Evolutionary conservation across 768 basidiomycete genomes (phyloP), one percentile per base, ranked within the genome.

Genomic region (Candolleomyces aberdarensis): DNA sequence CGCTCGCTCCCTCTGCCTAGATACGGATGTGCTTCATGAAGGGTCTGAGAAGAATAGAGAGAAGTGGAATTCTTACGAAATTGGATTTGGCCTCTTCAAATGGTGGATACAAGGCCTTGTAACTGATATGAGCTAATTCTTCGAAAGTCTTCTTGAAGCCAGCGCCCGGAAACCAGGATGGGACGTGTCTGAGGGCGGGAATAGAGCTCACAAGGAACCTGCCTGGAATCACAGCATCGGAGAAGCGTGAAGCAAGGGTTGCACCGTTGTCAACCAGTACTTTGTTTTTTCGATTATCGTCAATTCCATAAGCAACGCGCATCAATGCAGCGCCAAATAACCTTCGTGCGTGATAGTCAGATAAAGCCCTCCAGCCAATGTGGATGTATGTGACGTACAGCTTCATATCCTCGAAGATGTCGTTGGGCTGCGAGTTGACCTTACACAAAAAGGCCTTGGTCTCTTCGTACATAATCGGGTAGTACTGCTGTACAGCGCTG

Each of bases 401-500:
- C 13, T 41, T 39, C 0, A 54, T 39, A 14, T 62, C 58, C 31
- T 60, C 59, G 22, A 49, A 41, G 56, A 63, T 51, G 13, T 58
- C 56, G n/a, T 58, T 40, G 8, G 64, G 57, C 36, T 46, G 15
- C 17, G 58, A 51, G 10, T 29, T 26, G 31, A 65, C 14, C 40
- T 61, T 60, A 8, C 51, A 47, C 4, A 63, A 59, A 10, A 56
- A 57, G 11, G 48, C 55, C 19, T 56, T 32, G 3, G 49, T 14
- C 26, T 57, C 52, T 39, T 60, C 54, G 17, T 47, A 46, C 26
- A 60, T 55, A 26, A 60, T 60, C 10, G 53, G 59, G 17, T 62
- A 57, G 6, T 63, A 56, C n/a, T 58, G 32, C 3, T 20, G 22
- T 1, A 65, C 39, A 6, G 32, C 50, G 48, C 53, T 61, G 4